Evolutionary conservation across 805 yeast species (phyloP).

Genomic region (Candida silvatica): DNA sequence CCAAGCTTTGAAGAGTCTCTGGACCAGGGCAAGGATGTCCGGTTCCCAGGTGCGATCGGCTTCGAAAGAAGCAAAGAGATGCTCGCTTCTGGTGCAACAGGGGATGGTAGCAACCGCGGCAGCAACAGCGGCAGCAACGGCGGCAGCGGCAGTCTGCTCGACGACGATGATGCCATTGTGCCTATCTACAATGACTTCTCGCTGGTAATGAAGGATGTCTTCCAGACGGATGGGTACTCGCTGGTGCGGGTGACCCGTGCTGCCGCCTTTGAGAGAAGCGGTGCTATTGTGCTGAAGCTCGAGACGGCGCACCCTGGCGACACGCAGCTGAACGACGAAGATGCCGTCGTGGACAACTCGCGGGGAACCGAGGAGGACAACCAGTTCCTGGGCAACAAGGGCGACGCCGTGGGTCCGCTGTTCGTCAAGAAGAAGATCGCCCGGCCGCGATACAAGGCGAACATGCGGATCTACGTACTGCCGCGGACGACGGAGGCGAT

Average conservation of each 20-base stretch:
- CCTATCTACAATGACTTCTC: slow-evolving; percentile 27
- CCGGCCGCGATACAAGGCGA: slow-evolving; percentile 52
- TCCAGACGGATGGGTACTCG: slow-evolving; percentile 33
- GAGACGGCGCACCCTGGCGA: slow-evolving; percentile 52
- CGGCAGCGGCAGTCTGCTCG: no score
- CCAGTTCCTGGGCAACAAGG: slow-evolving; percentile 26
- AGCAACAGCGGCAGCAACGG: not conserved
- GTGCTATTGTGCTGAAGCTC: slow-evolving; percentile 41
- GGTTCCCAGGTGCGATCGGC: slow-evolving; percentile 7
- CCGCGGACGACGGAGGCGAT: slow-evolving; percentile 33
- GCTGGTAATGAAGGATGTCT: slow-evolving; percentile 35
- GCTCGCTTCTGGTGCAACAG: not conserved
- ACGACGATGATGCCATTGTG: no score
- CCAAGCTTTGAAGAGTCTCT: not conserved
- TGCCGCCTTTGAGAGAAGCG: slow-evolving; percentile 42
- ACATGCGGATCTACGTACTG: slow-evolving; percentile 52
- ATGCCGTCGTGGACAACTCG: slow-evolving; percentile 3
- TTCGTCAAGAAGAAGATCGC: slow-evolving; percentile 51
- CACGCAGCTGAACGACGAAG: slow-evolving; percentile 38
- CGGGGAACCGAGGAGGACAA: slow-evolving; percentile 12
- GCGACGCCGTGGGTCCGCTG: slow-evolving; percentile 37
- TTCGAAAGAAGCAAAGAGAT: slow-evolving; percentile 8
- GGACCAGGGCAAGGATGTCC: not conserved
- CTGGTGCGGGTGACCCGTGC: slow-evolving; percentile 46
- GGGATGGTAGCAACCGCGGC: not conserved